A percentile compares a stretch with the other conserved stretches of the same genome.
Conservation (phyloP, 768 basidiomycete species). For the Phylloporus sp. region DNA sequence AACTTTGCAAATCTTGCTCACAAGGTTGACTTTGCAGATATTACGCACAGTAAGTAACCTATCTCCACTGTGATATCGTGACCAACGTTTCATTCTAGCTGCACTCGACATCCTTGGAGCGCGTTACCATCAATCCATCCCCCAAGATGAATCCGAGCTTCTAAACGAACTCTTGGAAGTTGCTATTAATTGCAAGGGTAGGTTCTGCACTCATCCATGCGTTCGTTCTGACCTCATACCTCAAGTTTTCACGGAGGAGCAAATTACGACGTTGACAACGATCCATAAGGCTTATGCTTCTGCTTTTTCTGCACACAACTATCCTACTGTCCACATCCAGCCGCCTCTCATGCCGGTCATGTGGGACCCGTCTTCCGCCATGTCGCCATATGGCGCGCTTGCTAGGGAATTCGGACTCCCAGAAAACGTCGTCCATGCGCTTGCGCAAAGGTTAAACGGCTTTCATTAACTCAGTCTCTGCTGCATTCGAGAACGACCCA, state of each 20-base stretch:
- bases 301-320: constrained; percentile 13
- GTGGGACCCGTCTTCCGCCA: constrained; percentile 14
- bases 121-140: constrained; percentile 39
- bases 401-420: constrained; percentile 76
- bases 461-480: constrained; percentile 16
- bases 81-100: constrained; percentile 32
- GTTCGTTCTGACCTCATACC: constrained; percentile 1
- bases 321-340: constrained; percentile 5
- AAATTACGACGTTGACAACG: constrained; percentile 46
- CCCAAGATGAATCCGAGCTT: constrained; percentile 38
- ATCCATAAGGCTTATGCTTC: constrained; percentile 34
- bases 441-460: constrained; percentile 52
- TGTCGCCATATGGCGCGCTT: constrained; percentile 45
- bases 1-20: constrained; percentile 4
- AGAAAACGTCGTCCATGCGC: constrained; percentile 60
- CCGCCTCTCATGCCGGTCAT: constrained; percentile 16
- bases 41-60: constrained; percentile 31
- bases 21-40: constrained; percentile 21
- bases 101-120: constrained; percentile 58
- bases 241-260: constrained; percentile 62
- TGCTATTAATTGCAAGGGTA: constrained; percentile 59
- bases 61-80: neutral
- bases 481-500: neutral
- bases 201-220: constrained; percentile 23
- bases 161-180: constrained; percentile 42